phyloP scores from a whole-genome alignment of 106 monocot species.

The Narthecium ossifragum region DNA sequence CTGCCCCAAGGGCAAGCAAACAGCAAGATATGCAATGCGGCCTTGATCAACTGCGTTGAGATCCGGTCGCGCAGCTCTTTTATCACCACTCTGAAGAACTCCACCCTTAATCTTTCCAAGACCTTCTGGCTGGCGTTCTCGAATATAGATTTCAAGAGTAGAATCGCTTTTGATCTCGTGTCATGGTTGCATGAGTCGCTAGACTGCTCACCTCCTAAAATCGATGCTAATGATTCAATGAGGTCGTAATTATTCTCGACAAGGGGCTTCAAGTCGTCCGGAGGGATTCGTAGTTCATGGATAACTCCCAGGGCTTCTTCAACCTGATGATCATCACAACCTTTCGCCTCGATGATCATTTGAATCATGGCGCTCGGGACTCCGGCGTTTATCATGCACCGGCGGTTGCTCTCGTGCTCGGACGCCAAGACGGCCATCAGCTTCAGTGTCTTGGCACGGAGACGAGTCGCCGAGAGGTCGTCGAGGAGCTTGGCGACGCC shows the following conservation, averaged over 20 bases:
- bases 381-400: constrained; percentile 19
- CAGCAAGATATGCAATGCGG: constrained; percentile 29
- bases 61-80: constrained; percentile 6
- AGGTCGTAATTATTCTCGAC: constrained; percentile 19
- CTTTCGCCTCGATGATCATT: constrained; percentile 1
- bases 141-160: constrained; percentile 17
- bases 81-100: constrained; percentile 21
- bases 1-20: constrained; percentile 21
- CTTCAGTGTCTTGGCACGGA: constrained; percentile 12
- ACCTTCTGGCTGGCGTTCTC: constrained; percentile 4
- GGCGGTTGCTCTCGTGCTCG: constrained; percentile 42
- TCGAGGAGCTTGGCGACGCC: constrained; percentile 10
- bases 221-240: constrained; percentile 16
- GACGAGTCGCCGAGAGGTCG: constrained; percentile 12
- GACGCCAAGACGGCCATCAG: constrained; percentile 9
- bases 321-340: neutral
- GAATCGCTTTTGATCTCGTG: neutral
- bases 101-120: constrained; percentile 15
- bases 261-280: constrained; percentile 13
- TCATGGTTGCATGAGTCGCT: neutral
- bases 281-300: constrained; percentile 8
- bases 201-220: neutral
- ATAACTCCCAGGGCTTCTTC: constrained; percentile 17
- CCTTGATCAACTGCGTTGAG: constrained; percentile 16
- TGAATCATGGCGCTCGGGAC: constrained; percentile 2